Base-by-base conservation (phyloP, 768 basidiomycete species). In the Mycena kentingensis region DNA sequence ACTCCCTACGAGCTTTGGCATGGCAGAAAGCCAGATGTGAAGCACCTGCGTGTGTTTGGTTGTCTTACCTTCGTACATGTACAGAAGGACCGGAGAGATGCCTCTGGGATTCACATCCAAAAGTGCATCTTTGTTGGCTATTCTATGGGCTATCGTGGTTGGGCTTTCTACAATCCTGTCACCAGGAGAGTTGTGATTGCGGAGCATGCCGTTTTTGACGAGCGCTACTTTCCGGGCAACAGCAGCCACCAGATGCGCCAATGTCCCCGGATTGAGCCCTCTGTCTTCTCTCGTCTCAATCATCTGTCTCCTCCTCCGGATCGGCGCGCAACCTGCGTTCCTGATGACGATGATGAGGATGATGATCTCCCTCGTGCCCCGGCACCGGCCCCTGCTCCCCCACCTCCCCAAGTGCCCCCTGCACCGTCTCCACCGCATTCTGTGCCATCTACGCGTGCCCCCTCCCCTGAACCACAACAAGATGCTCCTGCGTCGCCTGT, bases 41-140 rank as follows among this genome's bases (percentile, higher is more conserved):
- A 43, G 10, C 44, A 62, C 28, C 31, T 66, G 2, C 51, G 41
- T 2, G 44, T 58, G 16, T 60, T 62, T 39, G 65, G 69, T 0
- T 71, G 66, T 43, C 43, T 50, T 16, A 66, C 63, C 4, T 63
- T 63, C 32, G 65, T 63, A 7, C 63, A 59, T 49, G 57, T 64
- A 15, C 67, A 46, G 27, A 60, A 65, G 43, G 55, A 70, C 31
- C 63, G 60, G 13, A 47, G 59, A 8, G 60, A 60, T 29, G 55
- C 51, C 2, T 54, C 66, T 3, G 38, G 61, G 5, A 25, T 62
- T 0, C 47, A 65, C 1, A 47, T 56, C 3, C 36, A 45, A 3
- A 58, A 54, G 24, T 63, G 60, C 27, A 50, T 64, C 3, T 64
- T 70, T 38, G 24, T 70, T 35, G 69, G 67, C 1, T 70, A 70